A percentile compares a stretch with the other conserved stretches of the same genome.
These are phyloP conservation scores for Helicostylum pulchrum DNA, from an alignment of 192 early-diverging fungal genomes.

Conservation along the genomic window DNA sequence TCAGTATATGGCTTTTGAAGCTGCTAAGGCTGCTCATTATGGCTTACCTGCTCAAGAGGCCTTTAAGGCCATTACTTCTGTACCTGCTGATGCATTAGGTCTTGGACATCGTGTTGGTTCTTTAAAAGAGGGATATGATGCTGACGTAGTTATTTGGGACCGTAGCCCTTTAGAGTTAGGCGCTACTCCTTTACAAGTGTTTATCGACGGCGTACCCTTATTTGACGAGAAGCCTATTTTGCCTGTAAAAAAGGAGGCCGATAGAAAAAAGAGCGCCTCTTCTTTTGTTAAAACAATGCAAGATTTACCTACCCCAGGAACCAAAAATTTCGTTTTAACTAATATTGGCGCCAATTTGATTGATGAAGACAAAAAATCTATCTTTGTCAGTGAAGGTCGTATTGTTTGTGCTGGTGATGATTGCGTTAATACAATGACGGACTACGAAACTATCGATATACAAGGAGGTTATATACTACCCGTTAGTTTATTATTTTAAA, in stretches of 20 bases:
- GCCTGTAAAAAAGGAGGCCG: conserved; percentile 18
- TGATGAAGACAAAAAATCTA: not conserved
- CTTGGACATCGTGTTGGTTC: conserved; percentile 64
- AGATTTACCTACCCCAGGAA: not conserved
- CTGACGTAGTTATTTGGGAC: conserved; percentile 80
- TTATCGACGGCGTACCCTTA: conserved; percentile 66
- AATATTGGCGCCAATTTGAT: not conserved
- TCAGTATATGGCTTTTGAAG: conserved; percentile 73
- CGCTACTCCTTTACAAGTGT: conserved; percentile 71
- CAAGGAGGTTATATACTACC: conserved; percentile 59
- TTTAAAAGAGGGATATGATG: conserved; percentile 67
- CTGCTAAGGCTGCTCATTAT: conserved; percentile 70
- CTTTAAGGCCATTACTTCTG: conserved; percentile 63
- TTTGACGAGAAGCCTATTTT: conserved; percentile 39
- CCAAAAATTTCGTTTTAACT: not conserved
- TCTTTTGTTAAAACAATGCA: not conserved
- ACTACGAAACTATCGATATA: conserved; percentile 43
- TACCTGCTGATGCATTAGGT: conserved; percentile 68
- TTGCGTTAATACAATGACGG: conserved; percentile 15
- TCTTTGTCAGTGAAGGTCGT: conserved; percentile 38
- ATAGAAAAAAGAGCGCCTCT: conserved; percentile 25
- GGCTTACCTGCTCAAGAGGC: conserved; percentile 59
- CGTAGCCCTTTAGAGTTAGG: conserved; percentile 64
- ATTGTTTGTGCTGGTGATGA: conserved; percentile 49
- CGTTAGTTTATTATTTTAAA: conserved; percentile 28